Evolutionary conservation across 192 early-diverging fungal genomes (phyloP).

Genomic region (Entophlyctis luteolus): DNA sequence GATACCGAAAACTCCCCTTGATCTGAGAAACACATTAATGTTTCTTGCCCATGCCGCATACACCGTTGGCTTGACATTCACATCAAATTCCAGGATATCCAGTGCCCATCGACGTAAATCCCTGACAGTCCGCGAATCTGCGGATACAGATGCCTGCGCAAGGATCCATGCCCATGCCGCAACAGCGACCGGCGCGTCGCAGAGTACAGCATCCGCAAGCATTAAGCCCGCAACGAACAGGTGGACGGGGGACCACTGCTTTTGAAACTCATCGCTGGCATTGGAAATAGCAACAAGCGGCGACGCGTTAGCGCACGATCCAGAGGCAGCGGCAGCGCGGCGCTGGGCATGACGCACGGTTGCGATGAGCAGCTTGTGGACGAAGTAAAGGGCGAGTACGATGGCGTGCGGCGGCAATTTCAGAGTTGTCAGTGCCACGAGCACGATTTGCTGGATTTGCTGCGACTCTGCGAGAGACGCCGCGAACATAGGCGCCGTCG

Average conservation of each 20-base stretch:
- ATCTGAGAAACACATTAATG: background rate
- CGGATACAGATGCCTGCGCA: background rate
- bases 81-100: background rate
- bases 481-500: no score
- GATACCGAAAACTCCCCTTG: no score
- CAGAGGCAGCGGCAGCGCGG: background rate
- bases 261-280: background rate
- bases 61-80: background rate
- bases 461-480: background rate
- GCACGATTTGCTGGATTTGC: slow-evolving; percentile 15
- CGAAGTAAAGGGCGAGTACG: slow-evolving; percentile 2
- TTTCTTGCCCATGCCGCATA: background rate
- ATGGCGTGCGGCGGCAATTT: background rate
- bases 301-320: background rate
- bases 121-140: background rate
- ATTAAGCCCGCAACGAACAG: background rate
- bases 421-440: slow-evolving; percentile 1
- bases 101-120: background rate
- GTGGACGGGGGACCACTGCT: background rate
- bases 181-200: background rate
- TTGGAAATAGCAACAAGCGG: no score
- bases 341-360: background rate
- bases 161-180: slow-evolving; percentile 6
- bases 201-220: slow-evolving; percentile 2
- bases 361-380: slow-evolving; percentile 11